phyloP scores from a whole-genome alignment of 257 asterid genomes.

The Plantago elongata region DNA sequence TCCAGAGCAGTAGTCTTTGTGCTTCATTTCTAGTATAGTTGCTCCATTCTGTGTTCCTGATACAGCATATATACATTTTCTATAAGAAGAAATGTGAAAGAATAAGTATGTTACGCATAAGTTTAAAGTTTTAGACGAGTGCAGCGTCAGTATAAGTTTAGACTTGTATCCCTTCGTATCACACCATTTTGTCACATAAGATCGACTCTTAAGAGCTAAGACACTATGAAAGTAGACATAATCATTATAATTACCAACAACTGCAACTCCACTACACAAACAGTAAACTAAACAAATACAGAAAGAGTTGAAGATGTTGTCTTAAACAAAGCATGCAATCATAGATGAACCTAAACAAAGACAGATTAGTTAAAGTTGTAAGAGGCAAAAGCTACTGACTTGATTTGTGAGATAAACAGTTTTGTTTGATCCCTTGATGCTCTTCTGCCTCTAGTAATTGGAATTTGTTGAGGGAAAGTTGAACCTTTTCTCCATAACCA shows the following conservation, averaged over 20 bases:
- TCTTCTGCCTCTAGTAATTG: conserved; percentile 15
- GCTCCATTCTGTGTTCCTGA: conserved; percentile 64
- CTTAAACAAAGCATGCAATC: conserved; percentile 1
- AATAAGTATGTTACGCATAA: background rate
- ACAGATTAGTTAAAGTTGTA: background rate
- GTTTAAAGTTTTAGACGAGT: no score
- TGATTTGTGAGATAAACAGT: conserved; percentile 40
- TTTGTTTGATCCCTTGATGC: conserved; percentile 12
- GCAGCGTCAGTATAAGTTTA: background rate
- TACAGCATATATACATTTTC: background rate
- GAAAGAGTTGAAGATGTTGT: background rate
- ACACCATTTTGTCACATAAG: background rate
- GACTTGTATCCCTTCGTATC: no score
- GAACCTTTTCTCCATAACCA: conserved; percentile 35
- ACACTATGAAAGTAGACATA: background rate
- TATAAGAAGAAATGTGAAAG: background rate
- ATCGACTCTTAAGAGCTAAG: background rate
- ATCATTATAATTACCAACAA: conserved; percentile 13
- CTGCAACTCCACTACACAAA: conserved; percentile 21
- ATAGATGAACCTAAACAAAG: conserved; percentile 7
- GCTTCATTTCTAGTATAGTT: conserved; percentile 70
- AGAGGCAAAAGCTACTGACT: conserved; percentile 40
- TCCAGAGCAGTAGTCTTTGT: conserved; percentile 38
- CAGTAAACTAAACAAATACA: background rate
- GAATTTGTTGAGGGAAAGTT: conserved; percentile 38